These are phyloP conservation scores for Solanum dulcamara DNA, from an alignment of 257 asterid genomes.

Conservation along the genomic window DNA sequence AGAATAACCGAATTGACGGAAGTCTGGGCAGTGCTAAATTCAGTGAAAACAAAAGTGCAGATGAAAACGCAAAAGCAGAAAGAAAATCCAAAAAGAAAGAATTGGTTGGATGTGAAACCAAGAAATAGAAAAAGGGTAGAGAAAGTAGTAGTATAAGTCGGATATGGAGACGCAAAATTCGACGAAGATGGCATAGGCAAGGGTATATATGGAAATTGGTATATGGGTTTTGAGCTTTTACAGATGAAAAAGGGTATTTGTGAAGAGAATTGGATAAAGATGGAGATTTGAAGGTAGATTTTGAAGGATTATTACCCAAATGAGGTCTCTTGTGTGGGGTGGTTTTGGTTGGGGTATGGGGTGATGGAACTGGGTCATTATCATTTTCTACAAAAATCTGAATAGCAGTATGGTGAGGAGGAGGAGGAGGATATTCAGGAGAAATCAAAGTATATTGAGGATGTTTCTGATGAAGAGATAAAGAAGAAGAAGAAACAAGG, in stretches of 20 bases:
- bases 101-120: constrained; percentile 81
- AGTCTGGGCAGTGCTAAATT: constrained; percentile 80
- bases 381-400: constrained; percentile 42
- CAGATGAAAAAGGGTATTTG: constrained; percentile 4
- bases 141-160: constrained; percentile 59
- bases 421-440: constrained; percentile 1
- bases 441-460: constrained; percentile 14
- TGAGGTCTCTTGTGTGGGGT: constrained; percentile 68
- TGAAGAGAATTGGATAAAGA: constrained; percentile 48
- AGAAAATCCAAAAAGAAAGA: constrained; percentile 78
- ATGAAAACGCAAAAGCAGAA: constrained; percentile 82
- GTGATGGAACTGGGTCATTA: constrained; percentile 40
- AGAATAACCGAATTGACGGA: constrained; percentile 60
- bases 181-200: constrained; percentile 60
- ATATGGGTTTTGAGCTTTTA: constrained; percentile 23
- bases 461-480: constrained; percentile 39
- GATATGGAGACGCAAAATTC: constrained; percentile 62
- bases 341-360: constrained; percentile 33
- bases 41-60: constrained; percentile 67
- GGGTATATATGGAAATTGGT: constrained; percentile 33
- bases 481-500: constrained; percentile 30
- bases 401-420: constrained; percentile 16
- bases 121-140: constrained; percentile 69
- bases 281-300: constrained; percentile 33
- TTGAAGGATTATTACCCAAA: constrained; percentile 13